Percentiles rank a stretch among this genome's conserved stretches.
Conservation (phyloP, 257 asterid genomes). For the Fraxinus cuspidata region DNA sequence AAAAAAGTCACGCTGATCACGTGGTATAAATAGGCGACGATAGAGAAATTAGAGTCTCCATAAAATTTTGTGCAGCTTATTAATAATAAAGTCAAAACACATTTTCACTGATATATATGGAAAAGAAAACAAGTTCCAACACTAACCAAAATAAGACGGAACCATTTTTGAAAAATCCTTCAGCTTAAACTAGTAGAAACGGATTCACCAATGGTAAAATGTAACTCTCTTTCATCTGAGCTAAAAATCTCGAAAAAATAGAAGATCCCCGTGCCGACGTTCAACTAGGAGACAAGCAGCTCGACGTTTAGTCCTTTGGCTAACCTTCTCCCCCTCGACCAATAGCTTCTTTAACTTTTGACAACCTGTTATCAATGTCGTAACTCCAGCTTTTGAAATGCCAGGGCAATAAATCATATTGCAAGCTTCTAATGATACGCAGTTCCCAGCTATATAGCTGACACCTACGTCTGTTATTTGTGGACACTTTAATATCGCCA, state of each 20-base stretch:
- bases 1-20: too few species aligned
- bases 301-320: conserved; percentile 62
- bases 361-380: conserved; percentile 64
- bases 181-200: too few species aligned
- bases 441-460: conserved; percentile 48
- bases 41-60: too few species aligned
- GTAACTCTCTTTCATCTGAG: neutral
- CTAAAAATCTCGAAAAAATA: too few species aligned
- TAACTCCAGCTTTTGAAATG: conserved; percentile 65
- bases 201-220: neutral
- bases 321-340: conserved; percentile 77
- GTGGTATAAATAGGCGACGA: too few species aligned
- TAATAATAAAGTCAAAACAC: too few species aligned
- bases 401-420: conserved; percentile 82
- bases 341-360: conserved; percentile 57
- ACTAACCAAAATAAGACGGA: too few species aligned
- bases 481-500: conserved; percentile 77
- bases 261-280: neutral
- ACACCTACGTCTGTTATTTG: conserved; percentile 67
- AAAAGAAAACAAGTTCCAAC: too few species aligned
- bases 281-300: conserved; percentile 48
- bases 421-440: conserved; percentile 63
- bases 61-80: too few species aligned
- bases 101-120: too few species aligned
- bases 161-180: too few species aligned